Evolutionary conservation across 345 rosid genomes (phyloP), one percentile per base, ranked within the genome.

Genomic region (Clarkia xantiana): DNA sequence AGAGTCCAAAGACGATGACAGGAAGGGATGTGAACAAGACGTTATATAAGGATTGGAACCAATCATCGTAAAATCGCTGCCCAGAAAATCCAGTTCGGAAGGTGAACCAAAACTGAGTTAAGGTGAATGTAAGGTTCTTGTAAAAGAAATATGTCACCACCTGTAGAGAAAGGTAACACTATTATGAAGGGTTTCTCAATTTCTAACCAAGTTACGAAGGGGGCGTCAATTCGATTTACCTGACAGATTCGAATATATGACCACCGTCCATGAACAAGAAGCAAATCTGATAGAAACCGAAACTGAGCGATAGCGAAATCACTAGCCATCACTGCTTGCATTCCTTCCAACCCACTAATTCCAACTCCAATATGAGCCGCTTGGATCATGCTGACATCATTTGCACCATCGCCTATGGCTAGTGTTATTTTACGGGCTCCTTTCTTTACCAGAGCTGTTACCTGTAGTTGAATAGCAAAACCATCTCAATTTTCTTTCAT

Each of bases 271-370:
- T 93, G 99, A 62, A 93, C 97, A 56, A 93, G 95, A 62, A 93
- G 95, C 60, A 93, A 72, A 73, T 93, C 99, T 19, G 85, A 72
- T 53, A 93, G 94, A 69, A 65, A 93, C 48, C 94, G 84, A 64
- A 87, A 93, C 69, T 93, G 99, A 42, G 99, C 97, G 69, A 93
- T 87, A 55, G 99, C 90, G 76, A 87, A 93, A 69, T 93, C 99
- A 80, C 99, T 93, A 50, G 99, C 99, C 97, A 93, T 93, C 65
- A 87, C 99, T 45, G 97, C 99, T 75, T 93, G 95, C 97, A 87
- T 87, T 57, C 99, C 99, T 68, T 93, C 99, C 75, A 78, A 34
- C 55, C 99, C 99, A 65, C 99, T 93, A 65, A 93, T 93, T 61
- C 99, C 99, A 56, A 93, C 66, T 44, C 99, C 96, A 69, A 93